Base-by-base conservation (phyloP, 1,284 basidiomycete genomes). In the Anthracocystis setariae region DNA sequence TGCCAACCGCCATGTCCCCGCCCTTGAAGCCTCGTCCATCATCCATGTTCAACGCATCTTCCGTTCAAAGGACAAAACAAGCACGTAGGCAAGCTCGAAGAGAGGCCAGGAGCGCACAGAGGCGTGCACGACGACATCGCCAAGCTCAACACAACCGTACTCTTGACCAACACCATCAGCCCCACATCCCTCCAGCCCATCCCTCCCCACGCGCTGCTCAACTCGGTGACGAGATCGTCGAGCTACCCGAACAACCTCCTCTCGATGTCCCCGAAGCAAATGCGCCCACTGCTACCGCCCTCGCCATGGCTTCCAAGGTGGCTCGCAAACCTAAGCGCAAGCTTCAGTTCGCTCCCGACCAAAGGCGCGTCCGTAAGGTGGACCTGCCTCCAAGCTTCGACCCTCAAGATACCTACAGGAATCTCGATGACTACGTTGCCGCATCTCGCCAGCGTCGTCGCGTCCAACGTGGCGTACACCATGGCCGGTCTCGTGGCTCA, bases 271-370 rank as follows among this genome's bases (percentile, higher is more conserved):
- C 70, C 5, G 70, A 73, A 40, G 60, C 70, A 18, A 73, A 63
- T 9, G 70, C 62, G 3, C 70, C 70, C 1, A 73, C 72, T 21
- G 72, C 61, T 13, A 32, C 49, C 8, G 72, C 72, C 4, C 61
- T 74, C 17, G 72, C 61, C 12, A 49, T 63, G 58, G 72, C 72
- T 5, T 65, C 72, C 48, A 74, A 64, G 24, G 72, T 58, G 5
- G 63, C 55, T n/a, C 61, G 67, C 33, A 63, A 61, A 44, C 76
- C 58, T 8, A 77, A 57, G 43, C 53, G 63, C 10, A 68, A 55
- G 27, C 71, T 81, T 4, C 74, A 78, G 3, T 82, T 82, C 62
- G 81, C 81, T 12, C 74, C 77, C 10, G 68, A 79, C 54, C 66
- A 74, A 45, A 60, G 52, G 44, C 63, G 75, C 10, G 46, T 82